Base-by-base conservation (phyloP, 2,329 filamentous ascomycete genomes). In the Clarireedia monteithiana region DNA sequence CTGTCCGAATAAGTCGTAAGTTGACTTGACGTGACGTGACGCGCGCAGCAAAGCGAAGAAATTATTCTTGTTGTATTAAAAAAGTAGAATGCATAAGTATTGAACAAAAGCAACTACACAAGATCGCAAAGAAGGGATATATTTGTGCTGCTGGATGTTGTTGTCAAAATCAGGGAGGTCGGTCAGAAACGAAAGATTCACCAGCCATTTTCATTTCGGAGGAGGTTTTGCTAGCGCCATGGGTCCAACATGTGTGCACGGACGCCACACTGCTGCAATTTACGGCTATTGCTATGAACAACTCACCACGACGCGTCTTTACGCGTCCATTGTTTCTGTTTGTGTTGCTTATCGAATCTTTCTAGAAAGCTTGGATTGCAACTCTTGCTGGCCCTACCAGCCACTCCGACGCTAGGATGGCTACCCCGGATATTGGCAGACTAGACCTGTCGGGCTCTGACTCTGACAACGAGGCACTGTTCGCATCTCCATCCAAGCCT, bases 401-500 rank as follows among this genome's bases (percentile, higher is more conserved):
- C 30, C 30, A 34, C 5, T 34, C 30, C 30, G 10, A 34, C 30
- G 30, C 30, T 14, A 64, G 39, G 14, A 63, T 66, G 69, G 68
- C 72, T 36, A 73, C 72, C 42, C 75, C 77, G 57, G 73, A 78
- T 62, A 74, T 81, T 64, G 75, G 79, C 55, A 74, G 73, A 58
- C 71, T 78, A 20, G 71, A 73, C 56, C 70, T 81, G 36, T 80
- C 77, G 34, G 79, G 83, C 26, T 42, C 39, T 42, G 30, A 34
- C 58, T 78, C 79, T 26, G 74, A 80, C 58, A 74, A 75, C 15
- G 78, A 81, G 61, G 77, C 79, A 57, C 73, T 84, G 46, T 83
- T 83, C 69, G 76, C 80, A 51, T 82, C 80, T 10, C 80, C 80
- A 6, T 75, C 75, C 2, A 63, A 63, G 53, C n/a, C 71, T 65